Evolutionary conservation across 2,329 filamentous ascomycete genomes (phyloP), one percentile per base, ranked within the genome.

Genomic region (Fusarium kyushuense): DNA sequence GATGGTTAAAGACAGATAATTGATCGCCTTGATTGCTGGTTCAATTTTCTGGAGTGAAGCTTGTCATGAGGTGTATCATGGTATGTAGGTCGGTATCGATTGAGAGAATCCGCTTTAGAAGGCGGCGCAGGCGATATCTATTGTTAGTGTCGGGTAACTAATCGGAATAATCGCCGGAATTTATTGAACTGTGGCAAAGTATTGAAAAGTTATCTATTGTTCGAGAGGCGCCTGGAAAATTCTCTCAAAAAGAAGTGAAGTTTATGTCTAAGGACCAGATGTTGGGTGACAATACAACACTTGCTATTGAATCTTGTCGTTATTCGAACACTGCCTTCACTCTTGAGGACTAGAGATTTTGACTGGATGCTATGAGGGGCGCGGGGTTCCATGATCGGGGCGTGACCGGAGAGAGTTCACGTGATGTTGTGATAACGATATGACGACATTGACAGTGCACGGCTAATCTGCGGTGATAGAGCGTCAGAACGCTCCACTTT

Each of bases 31-130:
- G 36, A 21, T 51, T 40, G 36, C 59, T 54, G 13, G 40, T 48
- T 51, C 40, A 63, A 54, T 69, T 69, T 76, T 59, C 56, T 63
- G 75, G 57, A 60, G 76, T 75, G 73, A 78, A 76, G 75, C 71
- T 76, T 74, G 76, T 80, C 80, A 78, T 77, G 76, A 83, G 86
- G 84, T 84, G 83, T 84, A 81, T 85, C 86, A 87, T 87, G 77
- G 81, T 27, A 27, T 79, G 80, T 82, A 79, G 73, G 75, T 43
- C 17, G 47, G 30, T 47, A 76, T 76, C 45, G 77, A 78, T 63
- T 57, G 76, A 79, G 54, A 67, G 65, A 76, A 80, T 42, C 53
- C 76, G 76, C 84, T 85, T 82, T 85, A 87, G 69, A 83, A 83
- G 64, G 80, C 80, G 65, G 79, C 60, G 71, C 23, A 17, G 25